Evolutionary conservation across 257 asterid genomes (phyloP).

Genomic region (Solanum etuberosum): DNA sequence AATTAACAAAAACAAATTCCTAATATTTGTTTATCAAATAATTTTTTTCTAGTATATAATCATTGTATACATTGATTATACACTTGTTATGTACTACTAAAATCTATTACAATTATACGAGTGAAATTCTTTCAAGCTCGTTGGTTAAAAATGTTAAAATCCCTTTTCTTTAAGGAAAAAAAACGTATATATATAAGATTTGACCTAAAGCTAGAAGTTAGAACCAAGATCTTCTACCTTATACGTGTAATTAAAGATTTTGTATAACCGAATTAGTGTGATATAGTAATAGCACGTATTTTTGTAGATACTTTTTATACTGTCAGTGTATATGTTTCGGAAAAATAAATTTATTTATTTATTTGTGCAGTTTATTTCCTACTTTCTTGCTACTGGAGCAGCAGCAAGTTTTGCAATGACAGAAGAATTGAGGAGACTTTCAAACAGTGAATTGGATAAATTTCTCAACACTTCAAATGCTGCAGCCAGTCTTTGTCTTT

Average conservation of each 20-base stretch:
- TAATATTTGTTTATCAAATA: neutral
- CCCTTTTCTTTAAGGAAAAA: neutral
- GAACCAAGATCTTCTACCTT: no score
- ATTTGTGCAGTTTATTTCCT: slow-evolving; percentile 20
- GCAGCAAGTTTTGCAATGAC: slow-evolving; percentile 41
- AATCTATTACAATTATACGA: no score
- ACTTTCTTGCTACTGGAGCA: slow-evolving; percentile 22
- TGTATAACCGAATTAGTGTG: neutral
- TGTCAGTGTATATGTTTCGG: neutral
- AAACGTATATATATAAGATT: neutral
- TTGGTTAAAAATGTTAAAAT: neutral
- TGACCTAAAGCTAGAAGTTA: neutral
- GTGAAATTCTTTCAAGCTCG: neutral
- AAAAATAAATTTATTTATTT: neutral
- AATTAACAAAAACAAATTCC: neutral
- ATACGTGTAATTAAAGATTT: neutral
- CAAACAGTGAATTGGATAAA: neutral
- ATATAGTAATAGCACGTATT: neutral
- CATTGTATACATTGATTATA: neutral
- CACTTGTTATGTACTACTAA: neutral
- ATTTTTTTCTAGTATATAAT: neutral
- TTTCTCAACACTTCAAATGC: slow-evolving; percentile 22
- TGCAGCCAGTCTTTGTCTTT: slow-evolving; percentile 36
- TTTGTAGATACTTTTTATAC: neutral
- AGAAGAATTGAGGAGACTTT: slow-evolving; percentile 4